These are phyloP conservation scores for Laburnicola sp. DNA, from an alignment of 2,329 filamentous ascomycete genomes.

Conservation along the genomic window DNA sequence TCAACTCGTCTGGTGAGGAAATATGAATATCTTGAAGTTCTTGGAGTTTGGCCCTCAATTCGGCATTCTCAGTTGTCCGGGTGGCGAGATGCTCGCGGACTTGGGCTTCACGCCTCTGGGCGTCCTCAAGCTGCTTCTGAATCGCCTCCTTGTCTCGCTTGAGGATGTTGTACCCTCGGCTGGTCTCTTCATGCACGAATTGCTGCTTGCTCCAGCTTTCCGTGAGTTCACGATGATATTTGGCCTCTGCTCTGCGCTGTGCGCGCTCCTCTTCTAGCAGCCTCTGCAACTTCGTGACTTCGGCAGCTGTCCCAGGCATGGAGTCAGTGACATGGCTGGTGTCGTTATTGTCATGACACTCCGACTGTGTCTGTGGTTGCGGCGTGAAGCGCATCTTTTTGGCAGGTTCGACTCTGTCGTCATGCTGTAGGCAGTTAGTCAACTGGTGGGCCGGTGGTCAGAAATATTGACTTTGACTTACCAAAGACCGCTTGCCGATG, in stretches of 20 bases:
- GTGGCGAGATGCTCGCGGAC: conserved; percentile 24
- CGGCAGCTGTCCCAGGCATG: conserved; percentile 33
- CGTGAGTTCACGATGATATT: conserved; percentile 22
- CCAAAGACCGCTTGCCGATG: conserved; percentile 33
- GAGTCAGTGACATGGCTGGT: conserved; percentile 50
- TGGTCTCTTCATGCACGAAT: conserved; percentile 29
- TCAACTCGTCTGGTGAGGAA: conserved; percentile 28
- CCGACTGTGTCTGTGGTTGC: conserved; percentile 21
- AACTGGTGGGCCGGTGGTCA: too few relatives aligned
- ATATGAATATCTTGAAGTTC: conserved; percentile 22
- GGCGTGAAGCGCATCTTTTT: conserved; percentile 43
- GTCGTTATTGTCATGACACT: conserved; percentile 26
- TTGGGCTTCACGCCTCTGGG: conserved; percentile 17
- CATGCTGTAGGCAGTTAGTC: conserved; percentile 19
- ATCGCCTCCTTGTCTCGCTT: conserved; percentile 22
- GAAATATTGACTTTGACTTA: conserved; percentile 9
- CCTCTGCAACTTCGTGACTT: conserved; percentile 13
- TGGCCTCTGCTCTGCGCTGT: conserved; percentile 8
- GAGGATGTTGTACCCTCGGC: conserved; percentile 20
- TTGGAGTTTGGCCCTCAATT: conserved; percentile 20
- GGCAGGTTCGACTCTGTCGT: conserved; percentile 29
- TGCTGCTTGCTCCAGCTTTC: conserved; percentile 31
- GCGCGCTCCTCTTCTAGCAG: conserved; percentile 12
- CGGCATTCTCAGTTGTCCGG: conserved; percentile 16
- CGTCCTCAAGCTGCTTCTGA: conserved; percentile 21